phyloP scores from a whole-genome alignment of 805 yeast species.

The Cyberlindnera maclurae region DNA sequence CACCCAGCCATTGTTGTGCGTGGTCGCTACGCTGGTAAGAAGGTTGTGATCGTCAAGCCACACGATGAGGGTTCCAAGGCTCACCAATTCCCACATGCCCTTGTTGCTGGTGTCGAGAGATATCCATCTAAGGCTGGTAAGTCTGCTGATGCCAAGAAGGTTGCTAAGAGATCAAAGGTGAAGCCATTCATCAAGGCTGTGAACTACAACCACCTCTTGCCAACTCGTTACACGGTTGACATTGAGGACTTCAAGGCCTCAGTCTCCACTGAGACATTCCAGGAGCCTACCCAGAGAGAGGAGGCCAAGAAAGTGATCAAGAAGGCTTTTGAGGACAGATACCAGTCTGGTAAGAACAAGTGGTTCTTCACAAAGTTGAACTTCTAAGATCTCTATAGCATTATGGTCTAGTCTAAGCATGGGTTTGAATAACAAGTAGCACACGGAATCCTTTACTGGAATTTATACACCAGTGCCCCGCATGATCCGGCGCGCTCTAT shows the following conservation, averaged over 20 bases:
- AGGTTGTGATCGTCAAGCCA: conserved; percentile 97
- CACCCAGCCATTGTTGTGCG: conserved; percentile 82
- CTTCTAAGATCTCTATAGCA: conserved; percentile 43
- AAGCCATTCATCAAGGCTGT: conserved; percentile 98
- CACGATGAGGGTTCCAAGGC: conserved; percentile 98
- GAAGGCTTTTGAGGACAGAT: conserved; percentile 99
- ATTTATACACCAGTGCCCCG: too few species aligned
- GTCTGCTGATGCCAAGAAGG: conserved; percentile 91
- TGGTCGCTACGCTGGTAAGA: conserved; percentile 99
- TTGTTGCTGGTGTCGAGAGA: conserved; percentile 99
- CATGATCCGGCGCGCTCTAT: too few species aligned
- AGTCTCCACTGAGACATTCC: conserved; percentile 88
- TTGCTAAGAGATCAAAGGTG: conserved; percentile 94
- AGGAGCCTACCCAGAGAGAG: conserved; percentile 96
- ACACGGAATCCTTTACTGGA: too few species aligned
- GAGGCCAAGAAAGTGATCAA: conserved; percentile 98
- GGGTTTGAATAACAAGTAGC: background rate
- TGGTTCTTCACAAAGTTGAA: conserved; percentile 99
- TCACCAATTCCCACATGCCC: conserved; percentile 98
- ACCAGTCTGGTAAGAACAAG: conserved; percentile 99
- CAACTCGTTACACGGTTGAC: conserved; percentile 98
- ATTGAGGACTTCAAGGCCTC: conserved; percentile 91
- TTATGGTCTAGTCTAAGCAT: background rate
- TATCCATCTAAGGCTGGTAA: conserved; percentile 96
- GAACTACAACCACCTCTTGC: conserved; percentile 99